Evolutionary conservation across 1,139 yeast species (phyloP), one percentile per base, ranked within the genome.

Genomic region (Yamadazyma aaseri): DNA sequence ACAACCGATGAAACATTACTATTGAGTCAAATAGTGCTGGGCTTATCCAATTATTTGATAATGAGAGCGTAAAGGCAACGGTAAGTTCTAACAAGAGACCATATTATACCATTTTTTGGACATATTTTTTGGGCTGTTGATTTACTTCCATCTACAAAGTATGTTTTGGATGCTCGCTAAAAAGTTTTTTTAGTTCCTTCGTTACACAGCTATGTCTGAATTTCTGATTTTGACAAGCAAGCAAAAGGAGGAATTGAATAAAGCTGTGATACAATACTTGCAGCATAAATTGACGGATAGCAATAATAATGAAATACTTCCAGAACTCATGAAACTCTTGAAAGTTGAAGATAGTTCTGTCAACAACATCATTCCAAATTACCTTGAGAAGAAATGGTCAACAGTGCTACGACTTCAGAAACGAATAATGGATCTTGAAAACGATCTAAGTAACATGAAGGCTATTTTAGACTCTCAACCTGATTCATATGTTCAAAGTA

Each of bases 371-470:
- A 67, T 75, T 12, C 71, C 79, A 34, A 61, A 70, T 40, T 65
- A 83, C 33, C 64, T 90, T 28, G 94, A 86, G 47, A 85, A 82
- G 60, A 90, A 89, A 60, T 90, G 97, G 97, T 73, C 85, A 1
- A 82, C 95, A 0, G 94, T 90, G 5, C 68, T 86, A 22, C 65
- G 96, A 34, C 65, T 90, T 26, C 97, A 90, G 57, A 76, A 81
- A 43, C 75, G 78, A 49, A 81, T 89, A 31, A 63, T 83, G 38
- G 94, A 83, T 36, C 57, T 71, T 20, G 73, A 69, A 41, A 53
- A 55, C 55, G 79, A 76, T 39, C 56, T 73, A 4, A 46, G 51
- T 15, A 58, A 63, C 30, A 53, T 76, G 36, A 63, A 70, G 33
- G 46, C 64, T 3, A 69, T 73, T 21, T 49, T 73, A n/a, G 78